Evolutionary conservation across 192 early-diverging fungal species (phyloP), one percentile per base, ranked within the genome.

Genomic region (Entomortierella lignicola): DNA sequence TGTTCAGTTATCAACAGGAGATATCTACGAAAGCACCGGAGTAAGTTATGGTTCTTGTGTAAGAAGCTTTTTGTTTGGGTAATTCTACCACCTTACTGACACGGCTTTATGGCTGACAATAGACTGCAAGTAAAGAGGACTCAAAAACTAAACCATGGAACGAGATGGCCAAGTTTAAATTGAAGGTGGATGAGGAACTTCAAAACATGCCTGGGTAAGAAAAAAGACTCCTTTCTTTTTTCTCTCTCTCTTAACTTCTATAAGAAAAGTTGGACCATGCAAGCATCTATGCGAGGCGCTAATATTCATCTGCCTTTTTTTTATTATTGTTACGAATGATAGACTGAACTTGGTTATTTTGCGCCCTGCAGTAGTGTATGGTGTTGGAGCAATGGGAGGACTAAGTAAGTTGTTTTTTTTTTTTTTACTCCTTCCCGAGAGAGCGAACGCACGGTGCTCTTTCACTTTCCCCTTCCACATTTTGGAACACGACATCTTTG

Each of bases 331-430:
- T 60, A 10, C 8, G 15, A 13, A 25, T n/a, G 4, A 32, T 62
- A 90, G 90, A 13, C 84, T 97, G 47, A 92, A 95, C 47, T 72
- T 94, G 25, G 88, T 97, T 8, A 91, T 99, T 42, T 60, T 99
- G 47, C 85, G 97, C 20, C 95, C 96, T 21, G 92, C 96, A 32
- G 81, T 96, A 11, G 88, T 97, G 27, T 99, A 98, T 69, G 97
- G 97, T 1, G 86, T 90, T 8, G 91, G 90, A n/a, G 95, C 97
- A 63, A 83, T 89, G 51, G 69, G 77, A 27, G 94, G 93, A 34
- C 81, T 96, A 52, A 94, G 94, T 95, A 85, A 71, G 86, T 89
- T 0, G 25, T 30, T 29, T 54, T 1, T 31, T 50, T n/a, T n/a
- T n/a, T n/a, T n/a, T n/a, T 15, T 31, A 7, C 48, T 41, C 4